Conservation (phyloP, 2,329 filamentous ascomycete genomes). For the Remersonia thermophila region DNA sequence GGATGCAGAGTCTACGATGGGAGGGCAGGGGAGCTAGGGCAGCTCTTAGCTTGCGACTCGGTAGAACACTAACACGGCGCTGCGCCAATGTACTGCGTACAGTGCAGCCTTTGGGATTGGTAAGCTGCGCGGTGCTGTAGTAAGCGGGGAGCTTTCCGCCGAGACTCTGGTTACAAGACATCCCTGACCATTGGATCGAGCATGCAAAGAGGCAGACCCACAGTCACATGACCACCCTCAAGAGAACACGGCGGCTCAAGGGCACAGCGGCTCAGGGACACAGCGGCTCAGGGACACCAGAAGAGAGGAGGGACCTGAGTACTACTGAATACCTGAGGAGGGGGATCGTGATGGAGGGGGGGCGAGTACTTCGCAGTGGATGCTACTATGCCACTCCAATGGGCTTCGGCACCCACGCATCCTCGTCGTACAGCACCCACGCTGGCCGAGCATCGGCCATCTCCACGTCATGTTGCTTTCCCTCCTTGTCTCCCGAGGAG, state of each 20-base stretch:
- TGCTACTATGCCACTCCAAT: slow-evolving; percentile 38
- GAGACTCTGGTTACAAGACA: not conserved
- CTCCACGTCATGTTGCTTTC: slow-evolving; percentile 6
- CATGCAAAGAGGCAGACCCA: slow-evolving; percentile 1
- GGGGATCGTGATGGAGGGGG: no score
- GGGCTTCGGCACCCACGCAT: slow-evolving; percentile 42
- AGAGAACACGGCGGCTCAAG: no score
- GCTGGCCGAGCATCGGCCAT: slow-evolving; percentile 19
- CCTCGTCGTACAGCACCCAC: slow-evolving; percentile 39
- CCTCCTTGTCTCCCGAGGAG: not conserved
- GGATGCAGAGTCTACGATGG: slow-evolving; percentile 7
- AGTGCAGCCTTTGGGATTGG: not conserved
- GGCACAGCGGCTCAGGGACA: no score
- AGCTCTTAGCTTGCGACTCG: no score
- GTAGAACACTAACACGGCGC: not conserved
- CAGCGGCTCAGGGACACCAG: not conserved
- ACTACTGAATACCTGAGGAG: no score
- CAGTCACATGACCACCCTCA: slow-evolving; percentile 13
- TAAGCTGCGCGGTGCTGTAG: no score
- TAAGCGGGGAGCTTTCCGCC: not conserved
- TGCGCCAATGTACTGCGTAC: not conserved
- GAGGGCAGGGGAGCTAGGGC: no score
- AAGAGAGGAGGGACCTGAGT: no score
- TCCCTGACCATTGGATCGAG: no score
- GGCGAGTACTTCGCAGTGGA: not conserved